Evolutionary conservation across 352 stramenopile species (phyloP).

Genomic region (Phytopythium boreale): DNA sequence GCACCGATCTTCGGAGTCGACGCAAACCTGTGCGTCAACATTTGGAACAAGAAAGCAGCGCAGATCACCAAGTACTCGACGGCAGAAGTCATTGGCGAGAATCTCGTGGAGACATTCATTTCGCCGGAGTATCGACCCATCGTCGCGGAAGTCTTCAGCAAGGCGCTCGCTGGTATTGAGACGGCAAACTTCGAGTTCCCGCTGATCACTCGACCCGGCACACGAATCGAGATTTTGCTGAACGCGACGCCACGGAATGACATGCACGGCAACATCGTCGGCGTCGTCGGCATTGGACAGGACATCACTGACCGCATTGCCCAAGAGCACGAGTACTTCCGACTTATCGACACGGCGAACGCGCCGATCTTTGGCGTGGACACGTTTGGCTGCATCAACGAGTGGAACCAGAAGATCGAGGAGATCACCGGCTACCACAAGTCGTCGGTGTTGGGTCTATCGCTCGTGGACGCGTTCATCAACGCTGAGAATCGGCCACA

Average conservation of each 20-base stretch:
- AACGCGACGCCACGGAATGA: conserved; percentile 73
- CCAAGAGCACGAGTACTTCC: conserved; percentile 78
- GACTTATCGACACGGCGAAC: conserved; percentile 73
- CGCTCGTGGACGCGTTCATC: conserved; percentile 63
- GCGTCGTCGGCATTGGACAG: conserved; percentile 84
- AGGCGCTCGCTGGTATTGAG: conserved; percentile 65
- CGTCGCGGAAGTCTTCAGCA: conserved; percentile 68
- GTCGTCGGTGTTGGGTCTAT: conserved; percentile 45
- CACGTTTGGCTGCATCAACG: conserved; percentile 67
- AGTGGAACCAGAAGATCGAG: conserved; percentile 78
- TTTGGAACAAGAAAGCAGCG: conserved; percentile 91
- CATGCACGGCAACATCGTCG: conserved; percentile 75
- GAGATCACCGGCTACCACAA: conserved; percentile 74
- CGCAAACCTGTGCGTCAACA: conserved; percentile 83
- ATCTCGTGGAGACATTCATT: conserved; percentile 85
- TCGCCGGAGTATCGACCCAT: conserved; percentile 64
- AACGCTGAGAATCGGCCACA: conserved; percentile 45
- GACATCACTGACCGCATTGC: conserved; percentile 80
- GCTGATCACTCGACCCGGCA: conserved; percentile 69
- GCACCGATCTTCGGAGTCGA: conserved; percentile 91
- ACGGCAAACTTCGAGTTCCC: conserved; percentile 88
- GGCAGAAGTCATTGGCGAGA: conserved; percentile 76
- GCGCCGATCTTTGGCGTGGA: conserved; percentile 77
- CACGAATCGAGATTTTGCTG: conserved; percentile 72
- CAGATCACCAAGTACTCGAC: conserved; percentile 87